A percentile compares a stretch with the other conserved stretches of the same genome.
These are phyloP conservation scores for Penicillium sp. DNA, from an alignment of 2,329 filamentous ascomycete genomes.

Conservation along the genomic window DNA sequence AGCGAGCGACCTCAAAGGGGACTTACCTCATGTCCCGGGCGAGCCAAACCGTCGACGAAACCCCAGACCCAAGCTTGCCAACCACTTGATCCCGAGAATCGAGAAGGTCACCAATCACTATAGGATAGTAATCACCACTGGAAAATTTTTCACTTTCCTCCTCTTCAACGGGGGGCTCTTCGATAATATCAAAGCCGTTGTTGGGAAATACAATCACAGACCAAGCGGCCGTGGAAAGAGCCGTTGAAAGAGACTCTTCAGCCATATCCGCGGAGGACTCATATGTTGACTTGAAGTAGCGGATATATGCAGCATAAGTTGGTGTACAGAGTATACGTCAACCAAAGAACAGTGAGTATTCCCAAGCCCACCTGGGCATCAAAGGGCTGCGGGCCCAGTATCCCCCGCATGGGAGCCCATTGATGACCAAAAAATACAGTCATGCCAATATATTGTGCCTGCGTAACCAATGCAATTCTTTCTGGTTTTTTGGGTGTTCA, in stretches of 20 bases:
- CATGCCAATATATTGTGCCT: no score
- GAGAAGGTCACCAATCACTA: neutral
- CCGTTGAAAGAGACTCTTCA: neutral
- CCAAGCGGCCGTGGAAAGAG: neutral
- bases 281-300: neutral
- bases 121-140: neutral
- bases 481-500: no score
- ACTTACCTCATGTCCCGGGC: neutral
- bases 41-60: neutral
- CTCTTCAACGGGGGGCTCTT: neutral
- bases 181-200: neutral
- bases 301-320: neutral
- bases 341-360: neutral
- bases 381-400: no score
- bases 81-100: neutral
- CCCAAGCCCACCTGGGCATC: no score
- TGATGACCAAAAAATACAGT: no score
- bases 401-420: no score
- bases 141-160: neutral
- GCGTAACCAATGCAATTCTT: no score
- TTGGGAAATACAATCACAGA: neutral
- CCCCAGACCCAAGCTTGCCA: neutral
- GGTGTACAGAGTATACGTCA: neutral
- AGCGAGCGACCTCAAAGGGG: neutral
- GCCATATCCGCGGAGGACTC: neutral